Evolutionary conservation across 2,329 filamentous ascomycete species (phyloP).

Genomic region (Ascochyta pisi): DNA sequence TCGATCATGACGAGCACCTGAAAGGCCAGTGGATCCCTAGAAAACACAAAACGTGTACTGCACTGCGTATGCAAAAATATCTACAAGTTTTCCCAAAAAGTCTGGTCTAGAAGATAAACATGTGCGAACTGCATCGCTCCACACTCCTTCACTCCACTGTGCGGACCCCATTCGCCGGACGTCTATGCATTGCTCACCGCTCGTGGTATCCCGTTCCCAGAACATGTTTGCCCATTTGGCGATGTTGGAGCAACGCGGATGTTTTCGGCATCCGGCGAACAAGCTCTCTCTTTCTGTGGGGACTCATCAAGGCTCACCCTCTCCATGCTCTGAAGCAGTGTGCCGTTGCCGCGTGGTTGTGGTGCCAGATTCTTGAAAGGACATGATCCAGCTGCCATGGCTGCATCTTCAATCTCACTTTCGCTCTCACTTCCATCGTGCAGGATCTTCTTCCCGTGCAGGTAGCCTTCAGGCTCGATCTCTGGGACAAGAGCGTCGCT

Average conservation of each 20-base stretch:
- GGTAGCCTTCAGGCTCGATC: conserved; percentile 46
- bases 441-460: conserved; percentile 46
- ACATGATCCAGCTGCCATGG: conserved; percentile 32
- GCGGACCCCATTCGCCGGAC: conserved; percentile 13
- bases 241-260: conserved; percentile 21
- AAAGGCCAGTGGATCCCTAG: conserved; percentile 10
- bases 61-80: background rate
- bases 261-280: conserved; percentile 18
- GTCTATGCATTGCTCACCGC: conserved; percentile 24
- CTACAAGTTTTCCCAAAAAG: conserved; percentile 1
- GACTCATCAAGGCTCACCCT: conserved; percentile 14
- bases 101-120: background rate
- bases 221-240: conserved; percentile 5
- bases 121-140: conserved; percentile 4
- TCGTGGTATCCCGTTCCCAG: conserved; percentile 22
- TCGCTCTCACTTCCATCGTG: conserved; percentile 39
- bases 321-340: conserved; percentile 18
- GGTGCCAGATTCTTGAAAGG: conserved; percentile 41
- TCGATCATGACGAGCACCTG: conserved; percentile 18
- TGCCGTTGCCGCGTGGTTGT: conserved; percentile 16
- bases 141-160: background rate
- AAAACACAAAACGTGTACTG: background rate
- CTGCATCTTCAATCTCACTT: conserved; percentile 37
- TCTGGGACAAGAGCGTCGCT: conserved; percentile 52
- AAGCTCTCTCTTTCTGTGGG: conserved; percentile 17